phyloP scores from a whole-genome alignment of 192 early-diverging fungal species.

The Phycomyces nitens region DNA sequence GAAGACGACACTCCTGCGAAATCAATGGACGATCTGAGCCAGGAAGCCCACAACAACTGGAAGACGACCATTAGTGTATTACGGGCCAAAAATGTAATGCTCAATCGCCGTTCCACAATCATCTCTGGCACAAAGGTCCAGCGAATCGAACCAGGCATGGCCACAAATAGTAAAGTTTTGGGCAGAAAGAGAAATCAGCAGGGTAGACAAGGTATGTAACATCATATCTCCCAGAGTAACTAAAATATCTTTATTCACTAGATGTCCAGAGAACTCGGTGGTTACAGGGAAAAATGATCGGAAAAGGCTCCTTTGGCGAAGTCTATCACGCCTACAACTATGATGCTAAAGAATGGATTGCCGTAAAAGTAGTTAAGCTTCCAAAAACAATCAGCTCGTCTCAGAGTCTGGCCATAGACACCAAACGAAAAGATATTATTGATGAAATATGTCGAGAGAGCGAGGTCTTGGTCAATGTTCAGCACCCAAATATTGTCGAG shows the following conservation, averaged over 20 bases:
- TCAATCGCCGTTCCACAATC: constrained; percentile 42
- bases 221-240: too few species aligned
- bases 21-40: constrained; percentile 44
- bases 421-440: constrained; percentile 35
- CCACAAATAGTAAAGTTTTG: not conserved
- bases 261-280: constrained; percentile 42
- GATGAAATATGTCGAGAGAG: constrained; percentile 69
- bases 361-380: constrained; percentile 76
- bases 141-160: constrained; percentile 40
- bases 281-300: constrained; percentile 76
- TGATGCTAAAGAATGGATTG: constrained; percentile 71
- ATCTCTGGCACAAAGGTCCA: constrained; percentile 42
- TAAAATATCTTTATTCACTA: too few species aligned
- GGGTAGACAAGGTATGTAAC: not conserved
- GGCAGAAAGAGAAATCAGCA: not conserved
- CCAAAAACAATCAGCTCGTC: constrained; percentile 37
- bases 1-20: constrained; percentile 19
- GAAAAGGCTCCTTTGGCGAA: constrained; percentile 76
- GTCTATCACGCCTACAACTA: constrained; percentile 74
- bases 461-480: constrained; percentile 61
- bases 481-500: constrained; percentile 91
- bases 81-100: constrained; percentile 23
- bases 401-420: constrained; percentile 24
- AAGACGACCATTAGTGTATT: constrained; percentile 11
- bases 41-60: constrained; percentile 34